Conservation (phyloP, 148 eudicot genomes). For the Rhododendron henanense region DNA sequence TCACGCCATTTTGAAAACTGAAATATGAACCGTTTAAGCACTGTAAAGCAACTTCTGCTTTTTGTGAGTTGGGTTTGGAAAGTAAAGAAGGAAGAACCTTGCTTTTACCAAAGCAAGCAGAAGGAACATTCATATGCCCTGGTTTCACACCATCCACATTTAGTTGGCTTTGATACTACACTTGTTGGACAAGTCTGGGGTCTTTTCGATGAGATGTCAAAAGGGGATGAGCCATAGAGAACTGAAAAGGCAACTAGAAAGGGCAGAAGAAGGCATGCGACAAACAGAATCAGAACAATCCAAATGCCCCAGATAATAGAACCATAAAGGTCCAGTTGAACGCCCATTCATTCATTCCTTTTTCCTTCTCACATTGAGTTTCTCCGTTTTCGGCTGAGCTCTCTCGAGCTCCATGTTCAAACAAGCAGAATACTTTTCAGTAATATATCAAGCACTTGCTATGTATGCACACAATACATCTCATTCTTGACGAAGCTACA, state of each 20-base stretch:
- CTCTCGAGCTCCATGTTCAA: background rate
- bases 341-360: background rate
- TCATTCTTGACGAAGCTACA: background rate
- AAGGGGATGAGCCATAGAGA: background rate
- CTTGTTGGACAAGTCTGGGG: background rate
- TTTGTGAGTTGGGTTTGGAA: background rate
- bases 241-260: background rate
- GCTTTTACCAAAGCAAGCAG: background rate
- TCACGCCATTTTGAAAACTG: background rate
- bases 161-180: background rate
- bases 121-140: background rate
- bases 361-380: background rate
- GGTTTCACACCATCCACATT: background rate
- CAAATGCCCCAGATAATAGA: background rate
- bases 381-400: background rate
- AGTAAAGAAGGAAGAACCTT: background rate
- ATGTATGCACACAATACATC: background rate
- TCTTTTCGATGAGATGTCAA: background rate
- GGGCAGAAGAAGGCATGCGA: background rate
- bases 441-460: background rate
- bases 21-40: background rate
- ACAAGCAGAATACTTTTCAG: background rate
- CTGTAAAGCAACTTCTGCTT: background rate
- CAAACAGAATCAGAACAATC: background rate
- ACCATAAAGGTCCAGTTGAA: background rate